phyloP scores from a whole-genome alignment of 2,329 filamentous ascomycete genomes.

The Stachybotrys elegans region DNA sequence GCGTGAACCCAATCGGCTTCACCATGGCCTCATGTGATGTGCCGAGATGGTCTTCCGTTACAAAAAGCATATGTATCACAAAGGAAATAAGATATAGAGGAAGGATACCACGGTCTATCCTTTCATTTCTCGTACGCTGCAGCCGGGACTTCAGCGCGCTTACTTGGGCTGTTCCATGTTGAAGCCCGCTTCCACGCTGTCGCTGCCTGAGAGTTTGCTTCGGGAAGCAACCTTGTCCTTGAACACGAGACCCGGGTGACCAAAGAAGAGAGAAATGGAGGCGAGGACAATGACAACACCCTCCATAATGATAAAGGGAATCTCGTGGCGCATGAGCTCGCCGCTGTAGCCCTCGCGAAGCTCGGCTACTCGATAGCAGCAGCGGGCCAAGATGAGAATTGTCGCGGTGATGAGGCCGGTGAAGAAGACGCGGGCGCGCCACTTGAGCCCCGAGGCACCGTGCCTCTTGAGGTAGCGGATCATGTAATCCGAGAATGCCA shows the following conservation, averaged over 20 bases:
- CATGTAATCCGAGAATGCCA: slow-evolving; percentile 45
- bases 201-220: too few species aligned
- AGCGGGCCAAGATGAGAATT: slow-evolving; percentile 56
- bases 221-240: too few species aligned
- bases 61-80: too few species aligned
- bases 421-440: slow-evolving; percentile 40
- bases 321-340: slow-evolving; percentile 46
- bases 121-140: too few species aligned
- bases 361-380: slow-evolving; percentile 61
- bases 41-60: too few species aligned
- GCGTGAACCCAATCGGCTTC: too few species aligned
- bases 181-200: too few species aligned
- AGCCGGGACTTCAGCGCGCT: too few species aligned
- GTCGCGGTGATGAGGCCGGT: slow-evolving; percentile 48
- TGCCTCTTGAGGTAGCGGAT: slow-evolving; percentile 31
- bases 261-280: slow-evolving; percentile 29
- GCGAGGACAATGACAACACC: slow-evolving; percentile 34
- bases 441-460: slow-evolving; percentile 15
- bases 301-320: slow-evolving; percentile 49
- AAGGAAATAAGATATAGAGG: too few species aligned
- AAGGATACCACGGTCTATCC: too few species aligned
- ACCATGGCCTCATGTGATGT: too few species aligned
- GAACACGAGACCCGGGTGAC: slow-evolving; percentile 37
- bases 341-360: slow-evolving; percentile 58
- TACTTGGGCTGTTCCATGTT: too few species aligned